A percentile compares a stretch with the other conserved stretches of the same genome.
Evolutionary conservation across 208 protist species (phyloP).

Genomic region (Trypanosoma boissoni): DNA sequence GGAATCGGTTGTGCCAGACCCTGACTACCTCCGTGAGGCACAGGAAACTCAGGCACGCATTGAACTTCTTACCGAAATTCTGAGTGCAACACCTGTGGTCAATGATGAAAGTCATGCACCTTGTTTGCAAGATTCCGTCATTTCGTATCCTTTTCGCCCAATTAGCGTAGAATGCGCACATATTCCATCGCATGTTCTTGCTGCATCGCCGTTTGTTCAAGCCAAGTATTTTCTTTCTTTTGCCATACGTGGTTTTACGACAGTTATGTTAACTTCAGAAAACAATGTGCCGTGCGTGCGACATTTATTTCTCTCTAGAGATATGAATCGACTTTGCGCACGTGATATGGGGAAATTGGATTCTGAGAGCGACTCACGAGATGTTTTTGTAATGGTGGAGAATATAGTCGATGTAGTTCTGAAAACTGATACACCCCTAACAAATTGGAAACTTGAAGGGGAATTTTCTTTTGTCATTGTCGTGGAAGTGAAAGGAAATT

Average conservation of each 20-base stretch:
- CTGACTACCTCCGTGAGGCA: slow-evolving; percentile 5
- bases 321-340: slow-evolving; percentile 5
- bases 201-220: slow-evolving; percentile 8
- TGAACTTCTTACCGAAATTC: slow-evolving; percentile 5
- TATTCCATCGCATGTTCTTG: slow-evolving; percentile 11
- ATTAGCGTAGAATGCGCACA: slow-evolving; percentile 12
- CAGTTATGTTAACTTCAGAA: slow-evolving; percentile 1
- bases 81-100: not conserved
- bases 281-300: slow-evolving; percentile 12
- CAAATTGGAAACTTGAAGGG: not conserved
- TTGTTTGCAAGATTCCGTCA: not conserved
- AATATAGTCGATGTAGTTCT: slow-evolving; percentile 9
- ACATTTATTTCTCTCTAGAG: slow-evolving; percentile 24
- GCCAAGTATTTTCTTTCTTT: slow-evolving; percentile 19
- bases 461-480: slow-evolving; percentile 12
- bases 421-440: not conserved
- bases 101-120: not conserved
- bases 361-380: not conserved
- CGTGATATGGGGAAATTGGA: slow-evolving; percentile 6
- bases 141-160: not conserved
- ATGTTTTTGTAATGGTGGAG: slow-evolving; percentile 5
- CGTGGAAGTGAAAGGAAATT: not conserved
- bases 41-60: not conserved
- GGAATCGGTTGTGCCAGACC: slow-evolving; percentile 13
- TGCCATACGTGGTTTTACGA: slow-evolving; percentile 11